Conservation (phyloP, 2,329 filamentous ascomycete genomes). For the Fusarium penzigii region DNA sequence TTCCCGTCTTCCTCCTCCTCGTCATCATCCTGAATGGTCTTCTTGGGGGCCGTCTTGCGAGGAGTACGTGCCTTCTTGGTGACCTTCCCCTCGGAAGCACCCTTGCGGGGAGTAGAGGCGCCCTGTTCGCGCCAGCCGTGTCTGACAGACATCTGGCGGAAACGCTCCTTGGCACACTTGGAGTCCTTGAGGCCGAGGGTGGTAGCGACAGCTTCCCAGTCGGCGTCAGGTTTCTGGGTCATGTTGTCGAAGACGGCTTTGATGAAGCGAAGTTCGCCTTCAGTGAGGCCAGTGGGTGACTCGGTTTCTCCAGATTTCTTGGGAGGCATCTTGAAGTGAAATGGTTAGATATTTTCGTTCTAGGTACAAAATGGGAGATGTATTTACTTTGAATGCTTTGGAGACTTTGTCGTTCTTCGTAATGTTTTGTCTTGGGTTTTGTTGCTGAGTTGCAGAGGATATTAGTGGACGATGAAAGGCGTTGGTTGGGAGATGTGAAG, state of each 20-base stretch:
- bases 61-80: conserved; percentile 34
- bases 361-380: no score
- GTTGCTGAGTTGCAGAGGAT: no score
- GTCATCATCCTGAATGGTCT: conserved; percentile 14
- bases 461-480: no score
- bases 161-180: conserved; percentile 44
- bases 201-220: conserved; percentile 42
- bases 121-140: conserved; percentile 40
- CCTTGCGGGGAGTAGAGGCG: conserved; percentile 31
- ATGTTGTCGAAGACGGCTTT: conserved; percentile 45
- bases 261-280: conserved; percentile 40
- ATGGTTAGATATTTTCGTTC: conserved; percentile 4
- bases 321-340: conserved; percentile 30
- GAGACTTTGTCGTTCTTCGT: no score
- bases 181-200: conserved; percentile 41
- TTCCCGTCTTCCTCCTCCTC: conserved; percentile 25
- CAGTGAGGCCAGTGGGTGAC: conserved; percentile 30
- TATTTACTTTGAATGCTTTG: no score
- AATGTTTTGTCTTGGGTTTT: no score
- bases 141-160: conserved; percentile 41
- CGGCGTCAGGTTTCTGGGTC: conserved; percentile 40
- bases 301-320: conserved; percentile 32
- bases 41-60: conserved; percentile 35
- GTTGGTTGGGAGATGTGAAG: no score
- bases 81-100: conserved; percentile 29